phyloP scores from a whole-genome alignment of 2,329 filamentous ascomycete species.

The Apiospora arundinis region DNA sequence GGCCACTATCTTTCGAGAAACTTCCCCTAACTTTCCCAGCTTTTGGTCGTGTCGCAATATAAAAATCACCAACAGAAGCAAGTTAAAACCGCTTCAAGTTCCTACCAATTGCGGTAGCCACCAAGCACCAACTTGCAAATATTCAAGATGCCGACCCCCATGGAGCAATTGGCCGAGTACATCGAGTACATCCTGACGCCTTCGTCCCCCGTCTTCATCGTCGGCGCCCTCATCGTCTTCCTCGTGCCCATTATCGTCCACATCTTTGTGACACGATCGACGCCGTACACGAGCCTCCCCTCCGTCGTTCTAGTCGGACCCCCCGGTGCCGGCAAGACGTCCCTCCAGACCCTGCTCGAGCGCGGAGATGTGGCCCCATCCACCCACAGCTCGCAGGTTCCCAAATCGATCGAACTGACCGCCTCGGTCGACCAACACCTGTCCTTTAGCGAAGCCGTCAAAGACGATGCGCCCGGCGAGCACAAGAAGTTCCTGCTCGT shows the following conservation, averaged over 20 bases:
- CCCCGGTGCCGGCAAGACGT: conserved; percentile 84
- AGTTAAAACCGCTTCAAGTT: background rate
- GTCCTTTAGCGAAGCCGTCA: conserved; percentile 58
- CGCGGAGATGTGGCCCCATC: conserved; percentile 52
- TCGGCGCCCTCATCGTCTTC: conserved; percentile 75
- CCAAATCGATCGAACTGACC: conserved; percentile 61
- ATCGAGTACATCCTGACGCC: conserved; percentile 64
- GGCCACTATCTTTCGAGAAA: conserved; percentile 17
- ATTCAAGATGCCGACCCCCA: conserved; percentile 31
- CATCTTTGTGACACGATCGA: conserved; percentile 71
- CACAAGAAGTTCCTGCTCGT: conserved; percentile 77
- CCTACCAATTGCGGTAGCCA: background rate
- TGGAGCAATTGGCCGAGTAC: conserved; percentile 47
- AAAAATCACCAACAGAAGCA: background rate
- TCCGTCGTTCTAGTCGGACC: conserved; percentile 84
- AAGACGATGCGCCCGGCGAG: conserved; percentile 58
- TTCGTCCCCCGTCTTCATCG: conserved; percentile 65
- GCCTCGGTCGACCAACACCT: conserved; percentile 52
- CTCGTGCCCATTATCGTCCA: conserved; percentile 80
- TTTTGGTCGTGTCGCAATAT: background rate
- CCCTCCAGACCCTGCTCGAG: conserved; percentile 78
- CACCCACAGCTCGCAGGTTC: conserved; percentile 63
- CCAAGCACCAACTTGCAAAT: background rate
- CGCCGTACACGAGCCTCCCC: conserved; percentile 71
- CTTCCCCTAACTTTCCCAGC: background rate